Base-by-base conservation (phyloP, 2,329 filamentous ascomycete genomes). In the Ascochyta lentis region DNA sequence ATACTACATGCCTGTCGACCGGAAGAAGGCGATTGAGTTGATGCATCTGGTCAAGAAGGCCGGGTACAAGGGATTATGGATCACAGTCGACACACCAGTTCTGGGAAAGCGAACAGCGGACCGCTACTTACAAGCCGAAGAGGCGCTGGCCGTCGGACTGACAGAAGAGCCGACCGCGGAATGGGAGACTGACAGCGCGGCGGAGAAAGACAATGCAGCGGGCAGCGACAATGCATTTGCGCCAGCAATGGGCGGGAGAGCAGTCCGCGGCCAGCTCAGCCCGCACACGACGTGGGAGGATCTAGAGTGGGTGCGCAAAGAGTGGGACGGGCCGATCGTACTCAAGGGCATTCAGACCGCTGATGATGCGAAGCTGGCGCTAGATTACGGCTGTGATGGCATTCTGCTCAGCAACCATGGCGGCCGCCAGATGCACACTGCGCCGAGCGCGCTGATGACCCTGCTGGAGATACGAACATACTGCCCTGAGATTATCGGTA, bases 181-280 rank as follows among this genome's bases (percentile, higher is more conserved):
- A 80, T 84, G 60, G 86, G 86, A 29, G 80, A 52, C 56, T 4
- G 48, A 56, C 15, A 56, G 42, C 26, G 19, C 42, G 7, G 38
- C 53, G 6, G 31, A 56, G 19, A 56, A 51, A 26, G 53, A 56
- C 15, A 56, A 56, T 10, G 47, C 47, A 33, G 81, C 2, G 78
- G 84, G 10, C 65, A 86, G 51, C 80, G 84, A 19, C 68, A 86
- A 50, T 75, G 83, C 56, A 82, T 87, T 80, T 82, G 83, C 10
- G 67, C 75, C 27, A 84, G 83, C 73, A 81, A 89, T 65, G 85
- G 87, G 67, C 66, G 83, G 26, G 75, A 79, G 70, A 4, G 58
- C 60, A 6, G 60, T 67, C 31, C 40, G 65, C 39, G 61, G 76
- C 41, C 64, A 73, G 34, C 26, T 74, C 13, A 74, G 67, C 16